phyloP scores from a whole-genome alignment of 768 basidiomycete species.

The Tulasnella sp. region DNA sequence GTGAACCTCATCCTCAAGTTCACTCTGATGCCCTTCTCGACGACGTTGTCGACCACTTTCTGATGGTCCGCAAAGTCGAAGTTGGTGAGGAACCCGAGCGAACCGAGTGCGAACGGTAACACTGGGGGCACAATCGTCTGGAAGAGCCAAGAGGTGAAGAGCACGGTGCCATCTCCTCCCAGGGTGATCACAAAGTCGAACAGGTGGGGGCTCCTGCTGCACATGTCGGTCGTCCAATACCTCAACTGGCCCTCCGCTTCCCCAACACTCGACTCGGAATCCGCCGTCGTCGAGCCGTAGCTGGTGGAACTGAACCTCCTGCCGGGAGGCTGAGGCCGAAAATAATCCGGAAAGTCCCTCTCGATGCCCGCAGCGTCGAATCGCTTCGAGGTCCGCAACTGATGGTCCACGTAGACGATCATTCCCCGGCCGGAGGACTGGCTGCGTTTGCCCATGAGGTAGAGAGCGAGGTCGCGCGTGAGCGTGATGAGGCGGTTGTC shows the following conservation, averaged over 20 bases:
- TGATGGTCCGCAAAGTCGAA: conserved; percentile 87
- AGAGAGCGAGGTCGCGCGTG: conserved; percentile 86
- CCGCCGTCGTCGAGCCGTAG: conserved; percentile 30
- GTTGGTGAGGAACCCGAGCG: conserved; percentile 93
- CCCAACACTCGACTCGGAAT: conserved; percentile 29
- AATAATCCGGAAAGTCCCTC: conserved; percentile 78
- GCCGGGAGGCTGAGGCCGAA: conserved; percentile 62
- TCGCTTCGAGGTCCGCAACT: conserved; percentile 75
- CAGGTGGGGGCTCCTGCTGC: conserved; percentile 74
- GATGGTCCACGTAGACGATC: conserved; percentile 91
- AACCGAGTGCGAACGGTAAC: conserved; percentile 92
- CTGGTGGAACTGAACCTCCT: conserved; percentile 19
- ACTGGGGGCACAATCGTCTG: conserved; percentile 98
- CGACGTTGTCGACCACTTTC: conserved; percentile 71
- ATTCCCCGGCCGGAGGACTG: conserved; percentile 57
- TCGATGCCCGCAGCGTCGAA: conserved; percentile 89
- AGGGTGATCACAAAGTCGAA: conserved; percentile 98
- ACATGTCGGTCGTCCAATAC: conserved; percentile 98
- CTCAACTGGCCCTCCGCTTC: conserved; percentile 79
- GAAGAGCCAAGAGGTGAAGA: conserved; percentile 99
- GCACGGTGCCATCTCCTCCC: conserved; percentile 95
- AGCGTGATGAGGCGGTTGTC: conserved; percentile 95
- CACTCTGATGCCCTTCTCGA: conserved; percentile 90
- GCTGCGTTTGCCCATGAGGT: conserved; percentile 79
- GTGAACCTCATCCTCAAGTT: conserved; percentile 99